A percentile compares a stretch with the other conserved stretches of the same genome.
These are phyloP conservation scores for Brasilioporus rufonigricans DNA, from an alignment of 768 basidiomycete genomes.

Conservation along the genomic window DNA sequence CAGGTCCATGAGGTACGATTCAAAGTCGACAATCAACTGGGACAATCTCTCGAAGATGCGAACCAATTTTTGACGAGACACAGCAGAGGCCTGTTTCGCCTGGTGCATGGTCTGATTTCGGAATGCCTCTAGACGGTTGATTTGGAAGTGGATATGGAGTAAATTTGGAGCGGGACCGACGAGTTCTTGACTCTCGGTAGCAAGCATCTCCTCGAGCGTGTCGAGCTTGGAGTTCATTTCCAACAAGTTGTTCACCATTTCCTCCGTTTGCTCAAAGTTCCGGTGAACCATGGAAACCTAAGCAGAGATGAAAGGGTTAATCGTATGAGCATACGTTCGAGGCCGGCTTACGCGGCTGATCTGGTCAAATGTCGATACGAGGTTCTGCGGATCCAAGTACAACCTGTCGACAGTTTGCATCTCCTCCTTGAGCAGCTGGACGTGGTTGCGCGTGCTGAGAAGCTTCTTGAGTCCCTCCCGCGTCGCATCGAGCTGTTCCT, in stretches of 20 bases:
- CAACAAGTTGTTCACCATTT: constrained; percentile 92
- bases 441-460: constrained; percentile 69
- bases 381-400: constrained; percentile 71
- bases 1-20: constrained; percentile 77
- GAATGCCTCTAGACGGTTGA: constrained; percentile 90
- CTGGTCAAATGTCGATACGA: constrained; percentile 89
- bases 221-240: constrained; percentile 88
- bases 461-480: constrained; percentile 84
- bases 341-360: constrained; percentile 66
- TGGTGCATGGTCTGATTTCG: constrained; percentile 94
- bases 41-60: constrained; percentile 87
- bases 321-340: not conserved
- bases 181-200: constrained; percentile 71
- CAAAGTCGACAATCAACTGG: constrained; percentile 76
- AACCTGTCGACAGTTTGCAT: constrained; percentile 77
- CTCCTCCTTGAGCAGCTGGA: constrained; percentile 82
- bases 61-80: constrained; percentile 63
- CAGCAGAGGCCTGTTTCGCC: constrained; percentile 76
- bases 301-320: not conserved
- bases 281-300: constrained; percentile 96
- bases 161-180: constrained; percentile 86
- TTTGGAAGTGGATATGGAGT: constrained; percentile 85
- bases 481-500: constrained; percentile 89
- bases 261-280: constrained; percentile 92
- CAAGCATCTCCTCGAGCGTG: constrained; percentile 74